Conservation (phyloP, 2,329 filamentous ascomycete species). For the Sordariomycetes sp. region DNA sequence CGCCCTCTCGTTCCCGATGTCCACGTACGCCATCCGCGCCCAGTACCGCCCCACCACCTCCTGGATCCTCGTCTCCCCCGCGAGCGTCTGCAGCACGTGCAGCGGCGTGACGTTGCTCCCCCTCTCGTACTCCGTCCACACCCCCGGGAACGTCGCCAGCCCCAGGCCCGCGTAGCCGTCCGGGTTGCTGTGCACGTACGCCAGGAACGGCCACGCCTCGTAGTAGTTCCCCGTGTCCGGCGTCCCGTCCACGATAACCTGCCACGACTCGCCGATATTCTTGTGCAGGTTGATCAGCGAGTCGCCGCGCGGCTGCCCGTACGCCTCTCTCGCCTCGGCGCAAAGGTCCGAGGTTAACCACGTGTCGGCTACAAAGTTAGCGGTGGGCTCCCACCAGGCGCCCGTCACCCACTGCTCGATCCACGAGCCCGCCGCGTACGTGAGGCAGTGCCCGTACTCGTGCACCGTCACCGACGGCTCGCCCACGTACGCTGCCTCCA, state of each 20-base stretch:
- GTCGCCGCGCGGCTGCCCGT: slow-evolving; percentile 20
- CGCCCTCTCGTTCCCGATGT: slow-evolving; percentile 32
- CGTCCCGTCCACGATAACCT: slow-evolving; percentile 35
- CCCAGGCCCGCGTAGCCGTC: slow-evolving; percentile 30
- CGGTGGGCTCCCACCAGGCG: slow-evolving; percentile 40
- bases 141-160: slow-evolving; percentile 25
- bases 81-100: slow-evolving; percentile 30
- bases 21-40: slow-evolving; percentile 41
- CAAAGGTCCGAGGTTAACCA: slow-evolving; percentile 34
- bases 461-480: slow-evolving; percentile 31
- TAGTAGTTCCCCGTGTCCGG: slow-evolving; percentile 34
- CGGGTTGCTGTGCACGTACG: slow-evolving; percentile 36
- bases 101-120: slow-evolving; percentile 38
- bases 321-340: slow-evolving; percentile 21
- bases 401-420: slow-evolving; percentile 32
- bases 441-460: slow-evolving; percentile 37
- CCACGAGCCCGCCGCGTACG: slow-evolving; percentile 31
- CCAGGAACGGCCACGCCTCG: slow-evolving; percentile 38
- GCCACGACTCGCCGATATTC: slow-evolving; percentile 33
- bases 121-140: slow-evolving; percentile 29
- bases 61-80: slow-evolving; percentile 18
- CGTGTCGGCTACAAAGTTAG: slow-evolving; percentile 37
- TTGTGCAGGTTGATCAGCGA: slow-evolving; percentile 31
- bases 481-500: slow-evolving; percentile 25
- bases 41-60: slow-evolving; percentile 36